Conservation (phyloP, 139 green algal genomes). For the Chlorella sp. region DNA sequence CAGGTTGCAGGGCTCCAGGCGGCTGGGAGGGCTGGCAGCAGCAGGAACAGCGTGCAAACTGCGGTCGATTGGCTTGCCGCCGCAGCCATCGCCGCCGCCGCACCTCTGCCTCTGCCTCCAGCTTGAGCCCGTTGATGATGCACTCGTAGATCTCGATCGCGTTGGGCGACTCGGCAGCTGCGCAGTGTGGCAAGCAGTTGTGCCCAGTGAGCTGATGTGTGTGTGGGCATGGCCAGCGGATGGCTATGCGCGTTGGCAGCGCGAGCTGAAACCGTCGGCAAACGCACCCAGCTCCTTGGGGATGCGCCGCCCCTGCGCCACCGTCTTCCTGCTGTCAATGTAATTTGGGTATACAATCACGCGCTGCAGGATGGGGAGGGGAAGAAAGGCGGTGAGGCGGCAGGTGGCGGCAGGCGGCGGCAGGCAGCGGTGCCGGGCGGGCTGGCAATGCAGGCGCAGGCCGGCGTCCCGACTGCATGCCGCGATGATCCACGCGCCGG, state of each 20-base stretch:
- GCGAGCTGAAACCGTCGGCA: too few relatives aligned
- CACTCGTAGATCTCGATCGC: conserved; percentile 65
- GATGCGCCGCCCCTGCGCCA: conserved; percentile 68
- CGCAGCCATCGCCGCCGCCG: background rate
- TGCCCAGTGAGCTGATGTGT: too few relatives aligned
- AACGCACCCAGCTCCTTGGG: conserved; percentile 47
- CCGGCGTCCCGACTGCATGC: background rate
- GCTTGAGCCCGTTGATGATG: conserved; percentile 36
- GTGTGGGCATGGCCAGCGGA: too few relatives aligned
- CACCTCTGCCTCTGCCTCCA: conserved; percentile 32
- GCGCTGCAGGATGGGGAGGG: conserved; percentile 43
- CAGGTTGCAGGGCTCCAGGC: too few relatives aligned
- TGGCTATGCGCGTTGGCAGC: too few relatives aligned
- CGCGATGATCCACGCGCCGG: too few relatives aligned
- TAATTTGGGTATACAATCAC: conserved; percentile 76
- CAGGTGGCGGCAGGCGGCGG: background rate
- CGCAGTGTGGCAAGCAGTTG: background rate
- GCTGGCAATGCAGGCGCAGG: background rate
- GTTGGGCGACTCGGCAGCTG: conserved; percentile 65
- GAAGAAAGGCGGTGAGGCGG: background rate
- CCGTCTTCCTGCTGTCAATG: conserved; percentile 65
- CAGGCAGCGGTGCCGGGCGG: background rate
- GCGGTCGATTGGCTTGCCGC: too few relatives aligned
- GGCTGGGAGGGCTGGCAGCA: too few relatives aligned
- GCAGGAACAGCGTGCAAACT: too few relatives aligned